Base-by-base conservation (phyloP, 495 filamentous ascomycete species). In the Hypoxylon trugodes region DNA sequence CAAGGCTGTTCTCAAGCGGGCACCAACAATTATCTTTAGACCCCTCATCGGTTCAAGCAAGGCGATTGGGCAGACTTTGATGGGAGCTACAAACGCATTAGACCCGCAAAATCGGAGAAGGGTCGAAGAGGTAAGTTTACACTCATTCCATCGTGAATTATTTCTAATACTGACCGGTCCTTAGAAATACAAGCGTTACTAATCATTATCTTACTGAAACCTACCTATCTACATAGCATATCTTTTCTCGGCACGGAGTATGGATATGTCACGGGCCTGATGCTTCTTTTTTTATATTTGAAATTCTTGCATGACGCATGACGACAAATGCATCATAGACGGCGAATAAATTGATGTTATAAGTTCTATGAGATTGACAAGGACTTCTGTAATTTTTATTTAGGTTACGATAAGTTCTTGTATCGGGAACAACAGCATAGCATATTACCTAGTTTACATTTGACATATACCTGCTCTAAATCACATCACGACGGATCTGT, bases 51-150 rank as follows among this genome's bases (percentile, higher is more conserved):
- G 95, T 1, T 90, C 91, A 6, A 91, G 87, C 46, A 94, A 94
- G 71, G 96, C 93, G 1, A 89, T 97, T 16, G 90, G 92, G 5
- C 89, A 95, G 76, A 91, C 93, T 15, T 75, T 98, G 61, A 78
- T 97, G 74, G 96, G 96, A 16, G 93, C 93, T n/a, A 93, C 92
- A 3, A 99, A 98, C 74, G 86, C 90, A 40, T 72, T 98, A 66
- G 96, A 99, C 76, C 90, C 89, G 30, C 84, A 86, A 66, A 93
- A 96, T 74, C 79, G 88, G 65, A 85, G 90, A 66, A 85, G 89
- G 69, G 86, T 95, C 61, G 94, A 98, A 64, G 92, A 96, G 80
- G 92, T 95, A 78, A 86, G 91, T 74, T 36, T 19, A 36, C 2
- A 16, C 35, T 1, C 13, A 24, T 43, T 35, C 19, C 12, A 24